phyloP scores from a whole-genome alignment of 106 monocot species.

The Dendrobium nobile region DNA sequence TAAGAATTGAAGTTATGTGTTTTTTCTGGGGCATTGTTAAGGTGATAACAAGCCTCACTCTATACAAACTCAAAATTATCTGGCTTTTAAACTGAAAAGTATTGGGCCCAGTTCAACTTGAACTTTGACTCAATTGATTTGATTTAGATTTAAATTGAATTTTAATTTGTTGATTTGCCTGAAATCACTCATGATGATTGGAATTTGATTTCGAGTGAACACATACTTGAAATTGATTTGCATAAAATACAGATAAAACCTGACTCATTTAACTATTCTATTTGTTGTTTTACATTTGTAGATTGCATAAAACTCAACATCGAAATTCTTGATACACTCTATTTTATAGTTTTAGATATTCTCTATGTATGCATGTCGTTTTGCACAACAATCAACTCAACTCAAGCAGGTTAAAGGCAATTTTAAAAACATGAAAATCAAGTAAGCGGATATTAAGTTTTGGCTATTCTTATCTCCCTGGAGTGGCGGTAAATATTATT shows the following conservation, averaged over 20 bases:
- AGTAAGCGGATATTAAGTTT: not conserved
- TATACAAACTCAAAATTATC: not conserved
- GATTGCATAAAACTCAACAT: not conserved
- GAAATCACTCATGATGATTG: not conserved
- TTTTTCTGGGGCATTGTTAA: not conserved
- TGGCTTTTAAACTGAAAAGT: not conserved
- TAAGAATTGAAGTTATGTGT: not conserved
- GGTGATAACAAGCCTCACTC: not conserved
- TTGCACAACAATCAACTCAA: not conserved
- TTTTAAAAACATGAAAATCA: not conserved
- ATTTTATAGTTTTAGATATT: not conserved
- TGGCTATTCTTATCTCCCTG: not conserved
- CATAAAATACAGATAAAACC: not conserved
- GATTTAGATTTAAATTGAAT: not conserved
- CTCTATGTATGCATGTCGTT: not conserved
- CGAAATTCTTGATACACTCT: not conserved
- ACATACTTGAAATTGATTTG: not conserved
- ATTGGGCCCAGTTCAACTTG: not conserved
- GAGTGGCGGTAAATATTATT: not conserved
- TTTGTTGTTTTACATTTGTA: not conserved
- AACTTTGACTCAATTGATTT: not conserved
- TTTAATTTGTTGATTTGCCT: not conserved
- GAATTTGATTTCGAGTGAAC: not conserved
- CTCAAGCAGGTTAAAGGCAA: not conserved
- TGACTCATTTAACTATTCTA: not conserved